Evolutionary conservation across 805 yeast genomes (phyloP).

Genomic region (Tetrapisispora nanseiensis): DNA sequence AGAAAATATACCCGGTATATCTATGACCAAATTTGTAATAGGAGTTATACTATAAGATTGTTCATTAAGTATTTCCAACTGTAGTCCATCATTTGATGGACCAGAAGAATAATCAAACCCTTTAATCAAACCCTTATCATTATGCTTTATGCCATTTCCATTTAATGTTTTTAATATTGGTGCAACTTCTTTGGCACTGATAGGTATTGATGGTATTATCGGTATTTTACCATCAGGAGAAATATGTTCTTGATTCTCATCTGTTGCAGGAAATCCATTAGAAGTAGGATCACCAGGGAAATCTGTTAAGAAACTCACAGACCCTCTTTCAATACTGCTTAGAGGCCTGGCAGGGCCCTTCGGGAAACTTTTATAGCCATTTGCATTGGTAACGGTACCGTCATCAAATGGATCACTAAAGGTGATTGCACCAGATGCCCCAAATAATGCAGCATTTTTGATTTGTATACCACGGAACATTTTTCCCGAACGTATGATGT

Average conservation of each 20-base stretch:
- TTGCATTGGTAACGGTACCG: slow-evolving; percentile 40
- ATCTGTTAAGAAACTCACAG: slow-evolving; percentile 47
- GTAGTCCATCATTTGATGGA: slow-evolving; percentile 29
- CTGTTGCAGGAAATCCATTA: slow-evolving; percentile 55
- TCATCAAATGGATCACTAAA: slow-evolving; percentile 41
- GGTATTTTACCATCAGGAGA: slow-evolving; percentile 39
- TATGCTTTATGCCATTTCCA: slow-evolving; percentile 30
- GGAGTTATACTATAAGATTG: slow-evolving; percentile 37
- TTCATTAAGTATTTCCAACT: slow-evolving; percentile 33
- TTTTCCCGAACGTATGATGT: slow-evolving; percentile 43
- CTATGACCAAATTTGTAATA: slow-evolving; percentile 40
- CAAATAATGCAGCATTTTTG: slow-evolving; percentile 49
- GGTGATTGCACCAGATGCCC: slow-evolving; percentile 53
- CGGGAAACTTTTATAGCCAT: slow-evolving; percentile 53
- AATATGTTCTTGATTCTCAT: slow-evolving; percentile 29
- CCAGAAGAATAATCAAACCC: slow-evolving; percentile 39
- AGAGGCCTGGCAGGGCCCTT: slow-evolving; percentile 58
- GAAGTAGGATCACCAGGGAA: slow-evolving; percentile 74
- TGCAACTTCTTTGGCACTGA: slow-evolving; percentile 35
- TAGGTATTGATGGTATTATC: slow-evolving; percentile 44
- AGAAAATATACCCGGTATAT: slow-evolving; percentile 45
- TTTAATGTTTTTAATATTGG: slow-evolving; percentile 34
- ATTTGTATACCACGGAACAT: slow-evolving; percentile 48
- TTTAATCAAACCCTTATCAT: slow-evolving; percentile 31
- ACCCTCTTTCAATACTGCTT: slow-evolving; percentile 50